These are phyloP conservation scores for Phoma sp. DNA, from an alignment of 2,329 filamentous ascomycete genomes.

Conservation along the genomic window DNA sequence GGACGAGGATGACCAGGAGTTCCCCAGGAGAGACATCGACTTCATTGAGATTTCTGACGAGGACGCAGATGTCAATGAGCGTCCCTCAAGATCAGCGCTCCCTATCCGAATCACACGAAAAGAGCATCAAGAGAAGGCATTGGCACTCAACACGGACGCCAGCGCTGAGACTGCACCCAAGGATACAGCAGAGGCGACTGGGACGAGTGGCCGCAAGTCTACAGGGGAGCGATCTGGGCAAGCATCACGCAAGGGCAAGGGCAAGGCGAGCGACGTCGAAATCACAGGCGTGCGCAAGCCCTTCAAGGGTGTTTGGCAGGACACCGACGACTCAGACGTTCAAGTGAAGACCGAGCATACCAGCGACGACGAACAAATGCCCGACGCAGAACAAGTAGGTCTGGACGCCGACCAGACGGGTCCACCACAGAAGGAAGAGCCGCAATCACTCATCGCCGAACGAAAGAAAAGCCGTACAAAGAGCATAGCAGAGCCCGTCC, in stretches of 20 bases:
- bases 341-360: constrained; percentile 62
- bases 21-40: constrained; percentile 63
- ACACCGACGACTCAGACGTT: constrained; percentile 48
- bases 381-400: constrained; percentile 38
- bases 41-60: constrained; percentile 66
- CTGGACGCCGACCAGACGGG: constrained; percentile 20
- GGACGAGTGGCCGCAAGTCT: constrained; percentile 38
- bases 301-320: constrained; percentile 56
- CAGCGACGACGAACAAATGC: constrained; percentile 55
- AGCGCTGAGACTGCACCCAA: constrained; percentile 56
- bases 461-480: constrained; percentile 36
- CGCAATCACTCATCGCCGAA: constrained; percentile 44
- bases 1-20: constrained; percentile 56
- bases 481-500: constrained; percentile 46
- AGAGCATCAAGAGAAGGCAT: constrained; percentile 62
- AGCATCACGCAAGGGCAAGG: constrained; percentile 44
- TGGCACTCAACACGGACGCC: constrained; percentile 63
- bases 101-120: constrained; percentile 65
- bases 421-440: constrained; percentile 33
- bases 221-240: constrained; percentile 27
- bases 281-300: constrained; percentile 51
- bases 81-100: constrained; percentile 34
- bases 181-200: constrained; percentile 42
- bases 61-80: constrained; percentile 43
- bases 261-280: constrained; percentile 54